Percentiles rank a stretch among this genome's conserved stretches.
Evolutionary conservation across 306 rosid genomes (phyloP).

Genomic region (Hylodesmum podocarpum): DNA sequence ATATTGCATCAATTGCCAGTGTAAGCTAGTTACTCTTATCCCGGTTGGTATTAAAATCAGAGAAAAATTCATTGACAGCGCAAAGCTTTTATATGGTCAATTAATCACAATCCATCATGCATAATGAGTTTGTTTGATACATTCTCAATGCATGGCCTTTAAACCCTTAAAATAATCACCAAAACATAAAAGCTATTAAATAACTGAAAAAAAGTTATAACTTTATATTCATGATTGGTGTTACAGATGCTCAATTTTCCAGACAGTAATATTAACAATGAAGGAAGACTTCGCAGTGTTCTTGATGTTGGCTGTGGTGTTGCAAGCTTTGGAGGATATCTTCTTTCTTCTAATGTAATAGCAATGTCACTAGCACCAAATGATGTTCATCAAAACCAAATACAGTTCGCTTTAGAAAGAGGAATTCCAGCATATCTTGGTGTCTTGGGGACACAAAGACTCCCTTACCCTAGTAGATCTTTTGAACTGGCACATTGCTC

Average conservation of each 20-base stretch:
- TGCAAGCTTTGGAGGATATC: conserved; percentile 93
- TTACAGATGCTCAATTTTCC: conserved; percentile 92
- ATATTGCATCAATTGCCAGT: conserved; percentile 83
- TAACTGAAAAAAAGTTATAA: conserved; percentile 6
- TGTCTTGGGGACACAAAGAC: conserved; percentile 88
- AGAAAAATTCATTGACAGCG: no score
- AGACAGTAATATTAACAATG: conserved; percentile 63
- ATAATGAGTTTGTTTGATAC: no score
- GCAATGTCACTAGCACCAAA: conserved; percentile 94
- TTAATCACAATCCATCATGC: no score
- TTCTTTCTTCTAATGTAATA: conserved; percentile 74
- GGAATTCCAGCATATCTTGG: conserved; percentile 96
- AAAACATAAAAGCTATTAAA: not conserved
- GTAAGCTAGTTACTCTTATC: conserved; percentile 50
- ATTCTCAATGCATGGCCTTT: no score
- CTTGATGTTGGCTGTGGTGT: conserved; percentile 91
- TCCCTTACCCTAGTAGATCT: conserved; percentile 93
- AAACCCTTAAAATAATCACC: conserved; percentile 25
- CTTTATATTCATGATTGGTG: conserved; percentile 27
- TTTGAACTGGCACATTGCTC: conserved; percentile 97
- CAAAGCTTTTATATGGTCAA: no score
- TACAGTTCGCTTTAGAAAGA: conserved; percentile 94
- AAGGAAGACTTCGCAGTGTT: conserved; percentile 75
- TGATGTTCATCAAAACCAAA: conserved; percentile 94
- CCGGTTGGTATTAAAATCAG: not conserved